These are phyloP conservation scores for Pseudocercospora eumusae DNA, from an alignment of 2,329 filamentous ascomycete genomes.

Conservation along the genomic window DNA sequence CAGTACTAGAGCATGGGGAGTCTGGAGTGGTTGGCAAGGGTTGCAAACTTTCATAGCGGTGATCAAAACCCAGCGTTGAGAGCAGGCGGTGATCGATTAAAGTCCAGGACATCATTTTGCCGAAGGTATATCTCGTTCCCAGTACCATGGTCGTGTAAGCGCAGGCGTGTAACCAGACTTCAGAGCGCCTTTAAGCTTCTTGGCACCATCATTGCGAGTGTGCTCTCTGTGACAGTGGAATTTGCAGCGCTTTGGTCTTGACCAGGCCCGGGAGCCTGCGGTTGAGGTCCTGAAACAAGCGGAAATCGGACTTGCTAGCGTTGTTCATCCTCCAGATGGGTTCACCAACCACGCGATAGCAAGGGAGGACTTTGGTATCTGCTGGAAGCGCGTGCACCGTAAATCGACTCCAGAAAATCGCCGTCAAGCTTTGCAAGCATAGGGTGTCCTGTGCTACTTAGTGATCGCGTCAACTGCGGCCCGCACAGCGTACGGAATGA, in stretches of 20 bases:
- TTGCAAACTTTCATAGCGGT: not conserved
- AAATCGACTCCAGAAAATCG: not conserved
- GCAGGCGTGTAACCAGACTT: not conserved
- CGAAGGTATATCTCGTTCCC: not conserved
- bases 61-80: not conserved
- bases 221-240: not conserved
- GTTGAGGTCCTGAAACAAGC: not conserved
- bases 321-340: not conserved
- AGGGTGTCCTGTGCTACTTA: not conserved
- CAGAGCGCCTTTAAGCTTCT: not conserved
- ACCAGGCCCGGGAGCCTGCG: not conserved
- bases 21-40: conserved; percentile 4
- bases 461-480: conserved; percentile 1
- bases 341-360: not conserved
- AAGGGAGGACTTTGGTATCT: not conserved
- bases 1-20: not conserved
- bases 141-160: not conserved
- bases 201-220: not conserved
- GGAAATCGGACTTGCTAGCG: not conserved
- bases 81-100: conserved; percentile 1
- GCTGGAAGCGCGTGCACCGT: not conserved
- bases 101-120: not conserved
- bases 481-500: not conserved
- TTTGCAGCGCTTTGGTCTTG: not conserved
- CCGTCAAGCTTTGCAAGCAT: not conserved